Percentiles rank a stretch among this genome's conserved stretches.
Conservation (phyloP, 805 yeast species). For the Candida stauntonica region DNA sequence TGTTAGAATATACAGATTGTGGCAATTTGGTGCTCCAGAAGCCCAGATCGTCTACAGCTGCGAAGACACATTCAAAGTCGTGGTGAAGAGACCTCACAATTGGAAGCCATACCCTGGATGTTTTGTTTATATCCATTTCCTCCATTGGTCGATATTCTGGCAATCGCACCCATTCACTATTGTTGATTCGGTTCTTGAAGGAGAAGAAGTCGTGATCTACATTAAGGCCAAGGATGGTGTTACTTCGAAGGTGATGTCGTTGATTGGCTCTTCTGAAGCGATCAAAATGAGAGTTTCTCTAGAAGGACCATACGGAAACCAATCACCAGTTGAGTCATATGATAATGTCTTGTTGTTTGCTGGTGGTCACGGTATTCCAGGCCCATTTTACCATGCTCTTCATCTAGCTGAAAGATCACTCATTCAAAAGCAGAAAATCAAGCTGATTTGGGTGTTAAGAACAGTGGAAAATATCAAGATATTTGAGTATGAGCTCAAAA, state of each 20-base stretch:
- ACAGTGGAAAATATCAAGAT: conserved; percentile 46
- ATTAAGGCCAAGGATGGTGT: conserved; percentile 53
- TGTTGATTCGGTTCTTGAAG: conserved; percentile 36
- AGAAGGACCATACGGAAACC: conserved; percentile 61
- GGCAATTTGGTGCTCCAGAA: conserved; percentile 16
- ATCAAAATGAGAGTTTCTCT: conserved; percentile 36
- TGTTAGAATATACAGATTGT: conserved; percentile 36
- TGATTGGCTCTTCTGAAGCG: conserved; percentile 3
- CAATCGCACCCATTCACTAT: conserved; percentile 74
- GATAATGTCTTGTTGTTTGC: conserved; percentile 40
- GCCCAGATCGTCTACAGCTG: conserved; percentile 23
- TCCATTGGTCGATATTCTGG: conserved; percentile 49
- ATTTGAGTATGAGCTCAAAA: conserved; percentile 33
- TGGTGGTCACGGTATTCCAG: conserved; percentile 52
- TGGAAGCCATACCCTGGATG: conserved; percentile 54
- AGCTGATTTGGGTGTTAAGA: conserved; percentile 61
- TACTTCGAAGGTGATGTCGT: conserved; percentile 29
- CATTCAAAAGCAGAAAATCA: conserved; percentile 30
- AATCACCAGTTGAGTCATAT: conserved; percentile 35
- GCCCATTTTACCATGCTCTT: conserved; percentile 40
- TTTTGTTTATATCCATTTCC: conserved; percentile 52
- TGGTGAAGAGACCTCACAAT: conserved; percentile 34
- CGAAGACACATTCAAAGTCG: conserved; percentile 45
- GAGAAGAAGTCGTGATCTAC: conserved; percentile 37
- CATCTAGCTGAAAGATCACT: conserved; percentile 23